phyloP scores from a whole-genome alignment of 2,329 filamentous ascomycete genomes.

The Beauveria sp. region DNA sequence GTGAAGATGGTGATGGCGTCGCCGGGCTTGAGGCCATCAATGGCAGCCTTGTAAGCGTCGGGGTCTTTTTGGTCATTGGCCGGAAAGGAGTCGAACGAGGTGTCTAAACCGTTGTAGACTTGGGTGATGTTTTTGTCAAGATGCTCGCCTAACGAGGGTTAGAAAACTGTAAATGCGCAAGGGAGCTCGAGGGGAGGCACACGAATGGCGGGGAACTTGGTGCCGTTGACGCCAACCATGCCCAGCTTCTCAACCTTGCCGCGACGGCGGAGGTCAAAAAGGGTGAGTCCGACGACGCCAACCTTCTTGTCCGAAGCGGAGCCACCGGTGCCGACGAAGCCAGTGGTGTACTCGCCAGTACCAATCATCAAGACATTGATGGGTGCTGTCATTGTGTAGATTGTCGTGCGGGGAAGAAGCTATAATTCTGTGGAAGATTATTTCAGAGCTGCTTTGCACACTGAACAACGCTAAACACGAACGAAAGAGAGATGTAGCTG shows the following conservation, averaged over 20 bases:
- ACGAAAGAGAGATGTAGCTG: background rate
- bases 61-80: slow-evolving; percentile 65
- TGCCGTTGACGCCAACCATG: slow-evolving; percentile 86
- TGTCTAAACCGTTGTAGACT: slow-evolving; percentile 84
- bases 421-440: background rate
- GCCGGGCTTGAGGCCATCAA: slow-evolving; percentile 72
- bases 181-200: slow-evolving; percentile 25
- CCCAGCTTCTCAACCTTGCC: slow-evolving; percentile 80
- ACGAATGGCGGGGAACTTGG: slow-evolving; percentile 89
- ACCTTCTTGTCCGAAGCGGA: slow-evolving; percentile 94
- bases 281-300: slow-evolving; percentile 80
- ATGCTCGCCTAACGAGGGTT: slow-evolving; percentile 56
- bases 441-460: background rate
- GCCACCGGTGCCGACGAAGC: slow-evolving; percentile 76
- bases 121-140: slow-evolving; percentile 80
- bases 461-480: background rate
- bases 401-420: background rate
- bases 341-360: slow-evolving; percentile 94
- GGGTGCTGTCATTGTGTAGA: background rate
- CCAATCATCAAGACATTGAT: slow-evolving; percentile 45
- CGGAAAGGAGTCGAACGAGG: slow-evolving; percentile 76
- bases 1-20: slow-evolving; percentile 96
- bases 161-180: background rate
- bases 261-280: slow-evolving; percentile 81
- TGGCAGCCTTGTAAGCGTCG: slow-evolving; percentile 80